A percentile compares a stretch with the other conserved stretches of the same genome.
Conservation (phyloP, 768 basidiomycete genomes). For the Suillus variegatus region DNA sequence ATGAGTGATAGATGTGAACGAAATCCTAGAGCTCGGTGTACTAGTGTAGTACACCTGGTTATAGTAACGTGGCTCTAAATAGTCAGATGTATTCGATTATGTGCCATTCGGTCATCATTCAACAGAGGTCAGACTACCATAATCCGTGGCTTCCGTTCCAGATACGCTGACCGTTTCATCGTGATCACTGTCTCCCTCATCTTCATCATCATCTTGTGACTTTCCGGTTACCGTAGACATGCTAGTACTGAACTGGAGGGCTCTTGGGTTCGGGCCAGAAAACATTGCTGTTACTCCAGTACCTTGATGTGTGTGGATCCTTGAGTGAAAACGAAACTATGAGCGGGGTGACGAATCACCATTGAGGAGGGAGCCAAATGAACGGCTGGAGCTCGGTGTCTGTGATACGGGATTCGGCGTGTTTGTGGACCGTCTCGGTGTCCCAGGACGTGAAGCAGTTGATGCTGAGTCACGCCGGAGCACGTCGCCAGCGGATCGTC, state of each 20-base stretch:
- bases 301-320: conserved; percentile 32
- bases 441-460: conserved; percentile 25
- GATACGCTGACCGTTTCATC: conserved; percentile 43
- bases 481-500: conserved; percentile 16
- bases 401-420: conserved; percentile 32
- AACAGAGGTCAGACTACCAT: conserved; percentile 54
- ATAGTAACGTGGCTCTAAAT: background rate
- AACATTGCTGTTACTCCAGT: conserved; percentile 25
- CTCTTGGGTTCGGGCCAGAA: conserved; percentile 21
- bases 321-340: conserved; percentile 40
- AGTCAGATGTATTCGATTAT: background rate
- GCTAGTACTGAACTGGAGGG: conserved; percentile 22
- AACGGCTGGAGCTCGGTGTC: conserved; percentile 31
- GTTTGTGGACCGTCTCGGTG: conserved; percentile 27
- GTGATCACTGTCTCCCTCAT: conserved; percentile 31
- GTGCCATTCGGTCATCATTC: conserved; percentile 29
- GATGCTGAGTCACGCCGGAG: conserved; percentile 18
- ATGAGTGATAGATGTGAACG: background rate
- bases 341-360: conserved; percentile 48
- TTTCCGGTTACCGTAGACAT: conserved; percentile 18
- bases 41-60: background rate
- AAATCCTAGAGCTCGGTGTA: background rate
- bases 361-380: conserved; percentile 44
- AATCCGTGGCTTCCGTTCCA: conserved; percentile 41
- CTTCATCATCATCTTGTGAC: conserved; percentile 16